Evolutionary conservation across 192 early-diverging fungal genomes (phyloP).

Genomic region (Coemansia sp.): DNA sequence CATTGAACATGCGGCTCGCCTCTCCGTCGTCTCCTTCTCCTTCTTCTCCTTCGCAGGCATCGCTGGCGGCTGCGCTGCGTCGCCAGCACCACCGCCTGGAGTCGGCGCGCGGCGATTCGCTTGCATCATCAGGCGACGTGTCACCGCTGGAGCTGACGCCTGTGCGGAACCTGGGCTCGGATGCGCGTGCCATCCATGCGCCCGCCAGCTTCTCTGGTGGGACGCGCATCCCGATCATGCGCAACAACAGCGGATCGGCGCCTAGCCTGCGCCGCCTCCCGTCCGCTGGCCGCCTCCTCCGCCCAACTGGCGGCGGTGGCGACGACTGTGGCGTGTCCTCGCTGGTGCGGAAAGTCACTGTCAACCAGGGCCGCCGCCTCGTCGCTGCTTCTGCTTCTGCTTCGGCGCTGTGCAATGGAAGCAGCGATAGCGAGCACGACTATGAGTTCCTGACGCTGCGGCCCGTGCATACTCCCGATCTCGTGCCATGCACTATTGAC

Average conservation of each 20-base stretch:
- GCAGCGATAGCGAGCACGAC: slow-evolving; percentile 7
- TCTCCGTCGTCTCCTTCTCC: background rate
- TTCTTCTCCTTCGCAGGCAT: slow-evolving; percentile 1
- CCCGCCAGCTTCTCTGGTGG: background rate
- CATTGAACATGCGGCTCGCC: background rate
- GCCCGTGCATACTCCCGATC: slow-evolving; percentile 52
- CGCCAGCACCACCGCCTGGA: slow-evolving; percentile 36
- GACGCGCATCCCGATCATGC: slow-evolving; percentile 6
- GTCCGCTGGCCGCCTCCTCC: background rate
- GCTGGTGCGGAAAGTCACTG: background rate
- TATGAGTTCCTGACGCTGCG: slow-evolving; percentile 51
- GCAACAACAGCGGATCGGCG: background rate
- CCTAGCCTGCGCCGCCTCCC: background rate
- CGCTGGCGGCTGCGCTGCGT: slow-evolving; percentile 17
- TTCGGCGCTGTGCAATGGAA: background rate
- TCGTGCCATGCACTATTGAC: slow-evolving; percentile 48
- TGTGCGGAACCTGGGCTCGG: slow-evolving; percentile 14
- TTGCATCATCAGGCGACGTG: slow-evolving; percentile 2
- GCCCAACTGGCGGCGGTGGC: background rate
- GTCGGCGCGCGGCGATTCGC: slow-evolving; percentile 5
- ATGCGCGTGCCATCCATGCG: background rate
- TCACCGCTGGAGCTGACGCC: slow-evolving; percentile 26
- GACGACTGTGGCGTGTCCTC: background rate
- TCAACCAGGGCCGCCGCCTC: background rate
- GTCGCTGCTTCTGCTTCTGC: background rate